Conservation (phyloP, 169 alveolate species). For the Theileria parva region DNA sequence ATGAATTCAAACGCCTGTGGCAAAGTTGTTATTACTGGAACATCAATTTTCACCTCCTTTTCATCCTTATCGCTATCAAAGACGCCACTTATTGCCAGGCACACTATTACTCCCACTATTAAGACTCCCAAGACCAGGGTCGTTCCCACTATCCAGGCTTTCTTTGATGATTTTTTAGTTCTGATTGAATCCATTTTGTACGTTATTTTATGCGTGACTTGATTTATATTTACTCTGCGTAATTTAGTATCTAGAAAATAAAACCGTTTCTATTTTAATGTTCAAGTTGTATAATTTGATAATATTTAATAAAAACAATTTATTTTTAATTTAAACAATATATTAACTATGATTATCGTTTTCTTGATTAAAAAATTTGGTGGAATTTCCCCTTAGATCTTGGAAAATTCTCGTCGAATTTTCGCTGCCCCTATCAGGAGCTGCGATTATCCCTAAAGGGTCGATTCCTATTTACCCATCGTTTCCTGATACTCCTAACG, state of each 20-base stretch:
- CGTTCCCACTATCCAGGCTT: constrained; percentile 28
- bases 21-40: not conserved
- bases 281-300: too few species aligned
- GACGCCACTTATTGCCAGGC: constrained; percentile 1
- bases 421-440: not conserved
- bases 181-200: constrained; percentile 23
- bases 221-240: not conserved
- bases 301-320: not conserved
- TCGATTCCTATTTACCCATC: not conserved
- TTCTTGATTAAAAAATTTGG: not conserved
- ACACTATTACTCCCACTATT: constrained; percentile 11
- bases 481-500: not conserved
- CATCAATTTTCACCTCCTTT: not conserved
- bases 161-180: constrained; percentile 11
- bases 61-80: not conserved
- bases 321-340: not conserved
- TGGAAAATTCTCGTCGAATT: not conserved
- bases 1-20: constrained; percentile 8
- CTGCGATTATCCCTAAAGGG: not conserved
- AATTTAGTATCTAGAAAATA: not conserved
- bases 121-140: not conserved
- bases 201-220: not conserved
- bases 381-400: not conserved
- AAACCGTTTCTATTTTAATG: not conserved
- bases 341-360: not conserved